Conservation (phyloP, 257 asterid species). For the Rubia yunnanensis region DNA sequence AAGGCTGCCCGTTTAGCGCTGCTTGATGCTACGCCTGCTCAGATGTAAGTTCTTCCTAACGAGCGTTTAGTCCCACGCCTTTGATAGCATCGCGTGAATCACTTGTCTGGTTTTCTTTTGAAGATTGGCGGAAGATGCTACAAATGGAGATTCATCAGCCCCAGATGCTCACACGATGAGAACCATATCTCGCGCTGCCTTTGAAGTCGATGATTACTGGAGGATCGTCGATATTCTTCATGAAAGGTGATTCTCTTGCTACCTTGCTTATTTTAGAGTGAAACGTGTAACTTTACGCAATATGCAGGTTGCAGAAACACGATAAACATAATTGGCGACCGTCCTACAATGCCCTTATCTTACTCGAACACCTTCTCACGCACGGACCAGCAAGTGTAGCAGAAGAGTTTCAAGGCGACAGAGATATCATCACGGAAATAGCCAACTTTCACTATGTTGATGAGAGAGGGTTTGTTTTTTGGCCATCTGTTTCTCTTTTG, state of each 20-base stretch:
- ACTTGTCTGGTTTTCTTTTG: not conserved
- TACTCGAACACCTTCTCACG: constrained; percentile 67
- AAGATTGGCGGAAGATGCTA: constrained; percentile 73
- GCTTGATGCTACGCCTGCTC: constrained; percentile 61
- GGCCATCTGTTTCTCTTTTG: not conserved
- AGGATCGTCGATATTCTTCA: constrained; percentile 68
- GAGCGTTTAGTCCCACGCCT: not conserved
- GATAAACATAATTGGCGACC: constrained; percentile 60
- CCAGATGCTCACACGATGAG: constrained; percentile 55
- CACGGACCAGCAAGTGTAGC: constrained; percentile 76
- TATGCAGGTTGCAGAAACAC: constrained; percentile 49
- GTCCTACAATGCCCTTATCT: constrained; percentile 50
- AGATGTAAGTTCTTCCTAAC: constrained; percentile 38
- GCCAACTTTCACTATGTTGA: constrained; percentile 45
- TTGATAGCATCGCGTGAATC: not conserved
- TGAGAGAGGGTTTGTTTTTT: constrained; percentile 46
- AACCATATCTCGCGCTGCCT: constrained; percentile 73
- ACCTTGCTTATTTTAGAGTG: not conserved
- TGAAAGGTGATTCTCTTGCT: constrained; percentile 31
- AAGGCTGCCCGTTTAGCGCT: constrained; percentile 73
- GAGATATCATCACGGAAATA: constrained; percentile 44
- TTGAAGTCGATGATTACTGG: constrained; percentile 81
- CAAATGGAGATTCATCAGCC: constrained; percentile 49
- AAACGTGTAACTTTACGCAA: not conserved
- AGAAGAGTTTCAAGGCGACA: constrained; percentile 59